phyloP scores from a whole-genome alignment of 306 rosid species.

The Luffa acutangula region DNA sequence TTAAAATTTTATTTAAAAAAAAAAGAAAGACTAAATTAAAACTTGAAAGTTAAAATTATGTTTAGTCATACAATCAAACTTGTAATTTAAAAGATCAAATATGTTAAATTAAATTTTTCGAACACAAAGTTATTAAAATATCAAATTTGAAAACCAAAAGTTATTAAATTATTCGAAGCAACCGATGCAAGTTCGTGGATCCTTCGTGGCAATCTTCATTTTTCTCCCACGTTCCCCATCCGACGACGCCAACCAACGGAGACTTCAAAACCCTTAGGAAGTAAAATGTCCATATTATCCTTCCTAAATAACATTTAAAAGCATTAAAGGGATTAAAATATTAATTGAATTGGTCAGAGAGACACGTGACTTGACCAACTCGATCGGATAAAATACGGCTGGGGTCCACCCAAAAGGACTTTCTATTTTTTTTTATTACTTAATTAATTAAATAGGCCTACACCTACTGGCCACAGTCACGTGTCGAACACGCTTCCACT shows the following conservation, averaged over 20 bases:
- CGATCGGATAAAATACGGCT: background rate
- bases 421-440: background rate
- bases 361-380: background rate
- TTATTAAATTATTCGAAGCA: background rate
- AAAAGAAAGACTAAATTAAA: no score
- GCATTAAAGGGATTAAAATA: background rate
- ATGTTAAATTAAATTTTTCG: no score
- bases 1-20: no score
- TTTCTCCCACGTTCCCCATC: background rate
- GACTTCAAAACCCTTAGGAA: background rate
- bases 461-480: background rate
- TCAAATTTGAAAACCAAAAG: background rate
- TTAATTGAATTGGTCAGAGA: background rate
- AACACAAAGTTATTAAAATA: background rate
- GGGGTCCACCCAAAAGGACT: background rate
- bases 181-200: background rate
- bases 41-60: no score
- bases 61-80: no score
- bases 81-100: no score
- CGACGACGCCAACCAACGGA: background rate
- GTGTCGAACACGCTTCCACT: background rate
- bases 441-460: background rate
- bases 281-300: background rate
- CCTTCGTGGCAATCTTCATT: background rate
- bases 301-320: background rate